Percentiles rank a stretch among this genome's conserved stretches.
phyloP scores from a whole-genome alignment of 2,329 filamentous ascomycete species.

The Aspergillus neotritici region DNA sequence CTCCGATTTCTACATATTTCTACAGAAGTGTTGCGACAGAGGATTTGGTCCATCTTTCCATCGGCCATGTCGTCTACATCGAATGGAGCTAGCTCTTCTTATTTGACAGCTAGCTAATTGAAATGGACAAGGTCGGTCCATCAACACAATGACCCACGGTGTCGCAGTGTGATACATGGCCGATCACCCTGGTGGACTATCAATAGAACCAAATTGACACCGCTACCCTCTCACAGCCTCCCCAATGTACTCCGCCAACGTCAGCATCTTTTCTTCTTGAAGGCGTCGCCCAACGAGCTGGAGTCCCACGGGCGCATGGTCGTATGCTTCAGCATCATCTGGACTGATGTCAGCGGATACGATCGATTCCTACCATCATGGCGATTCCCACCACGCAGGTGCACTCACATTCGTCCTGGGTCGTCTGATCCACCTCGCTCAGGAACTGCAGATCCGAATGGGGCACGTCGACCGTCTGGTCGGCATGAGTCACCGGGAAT shows the following conservation, averaged over 20 bases:
- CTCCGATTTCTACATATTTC: no score
- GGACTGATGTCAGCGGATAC: slow-evolving; percentile 4
- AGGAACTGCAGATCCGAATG: slow-evolving; percentile 32
- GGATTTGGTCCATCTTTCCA: no score
- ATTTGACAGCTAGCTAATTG: no score
- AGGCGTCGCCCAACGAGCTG: slow-evolving; percentile 47
- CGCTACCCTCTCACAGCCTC: slow-evolving; percentile 2
- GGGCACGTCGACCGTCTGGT: slow-evolving; percentile 47
- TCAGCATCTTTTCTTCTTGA: slow-evolving; percentile 49
- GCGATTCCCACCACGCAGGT: background rate
- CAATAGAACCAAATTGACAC: no score
- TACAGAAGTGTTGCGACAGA: no score
- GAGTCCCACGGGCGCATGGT: slow-evolving; percentile 45
- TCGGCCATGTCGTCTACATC: no score
- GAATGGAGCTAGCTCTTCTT: no score
- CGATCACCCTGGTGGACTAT: no score
- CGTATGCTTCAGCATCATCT: slow-evolving; percentile 47
- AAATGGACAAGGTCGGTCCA: no score
- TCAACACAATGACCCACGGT: no score
- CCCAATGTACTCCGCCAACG: slow-evolving; percentile 40
- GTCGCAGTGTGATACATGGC: no score
- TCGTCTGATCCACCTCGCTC: slow-evolving; percentile 40
- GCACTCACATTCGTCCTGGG: slow-evolving; percentile 47
- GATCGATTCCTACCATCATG: background rate
- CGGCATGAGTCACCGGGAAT: slow-evolving; percentile 52